Evolutionary conservation across 192 early-diverging fungal species (phyloP).

Genomic region (Gamsiella multidivaricata): DNA sequence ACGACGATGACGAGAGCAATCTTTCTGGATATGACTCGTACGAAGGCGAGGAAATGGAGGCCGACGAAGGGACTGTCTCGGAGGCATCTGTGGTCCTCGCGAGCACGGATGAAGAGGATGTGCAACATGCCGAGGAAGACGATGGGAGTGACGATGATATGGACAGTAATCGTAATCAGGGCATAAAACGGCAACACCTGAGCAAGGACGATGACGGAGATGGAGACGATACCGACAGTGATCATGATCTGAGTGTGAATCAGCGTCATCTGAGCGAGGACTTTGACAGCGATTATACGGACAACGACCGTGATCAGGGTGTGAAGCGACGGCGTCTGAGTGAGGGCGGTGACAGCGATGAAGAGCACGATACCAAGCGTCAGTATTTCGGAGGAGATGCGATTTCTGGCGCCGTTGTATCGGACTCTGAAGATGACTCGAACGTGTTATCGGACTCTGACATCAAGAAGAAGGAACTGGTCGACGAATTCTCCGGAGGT

Average conservation of each 20-base stretch:
- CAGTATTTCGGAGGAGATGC: background rate
- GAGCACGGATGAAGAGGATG: background rate
- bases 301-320: background rate
- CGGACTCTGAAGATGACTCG: constrained; percentile 10
- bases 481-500: background rate
- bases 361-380: background rate
- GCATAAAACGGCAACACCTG: too few species aligned
- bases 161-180: too few species aligned
- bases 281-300: constrained; percentile 7
- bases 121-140: background rate
- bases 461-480: background rate
- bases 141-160: background rate
- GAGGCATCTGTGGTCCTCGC: too few species aligned
- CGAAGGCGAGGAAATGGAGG: too few species aligned
- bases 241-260: background rate
- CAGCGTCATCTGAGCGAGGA: background rate
- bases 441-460: background rate
- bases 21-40: too few species aligned
- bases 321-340: too few species aligned
- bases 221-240: background rate
- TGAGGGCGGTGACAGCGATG: background rate
- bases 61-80: too few species aligned
- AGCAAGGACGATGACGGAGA: background rate
- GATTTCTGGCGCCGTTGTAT: background rate
- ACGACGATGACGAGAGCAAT: background rate